Evolutionary conservation across 2,329 filamentous ascomycete species (phyloP).

Genomic region (Alternaria ethzedia): DNA sequence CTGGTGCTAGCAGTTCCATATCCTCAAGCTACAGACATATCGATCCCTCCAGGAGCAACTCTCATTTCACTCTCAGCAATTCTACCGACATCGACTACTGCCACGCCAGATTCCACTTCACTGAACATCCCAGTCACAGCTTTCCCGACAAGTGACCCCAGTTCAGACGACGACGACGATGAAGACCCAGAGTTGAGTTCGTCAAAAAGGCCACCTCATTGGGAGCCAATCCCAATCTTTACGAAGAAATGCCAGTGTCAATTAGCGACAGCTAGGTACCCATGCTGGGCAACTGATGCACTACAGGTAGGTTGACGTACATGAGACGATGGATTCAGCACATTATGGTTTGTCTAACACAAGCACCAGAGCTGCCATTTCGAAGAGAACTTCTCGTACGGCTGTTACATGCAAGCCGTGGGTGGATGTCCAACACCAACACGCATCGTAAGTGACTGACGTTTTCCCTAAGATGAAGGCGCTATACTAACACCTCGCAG

Average conservation of each 20-base stretch:
- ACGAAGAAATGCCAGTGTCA: slow-evolving; percentile 56
- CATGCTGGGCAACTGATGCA: slow-evolving; percentile 40
- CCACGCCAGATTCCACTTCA: slow-evolving; percentile 22
- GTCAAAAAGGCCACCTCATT: slow-evolving; percentile 59
- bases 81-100: slow-evolving; percentile 21
- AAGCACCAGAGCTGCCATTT: slow-evolving; percentile 33
- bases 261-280: slow-evolving; percentile 28
- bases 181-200: background rate
- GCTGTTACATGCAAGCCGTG: slow-evolving; percentile 37
- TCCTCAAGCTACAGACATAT: slow-evolving; percentile 10
- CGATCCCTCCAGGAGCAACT: slow-evolving; percentile 2
- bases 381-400: slow-evolving; percentile 38
- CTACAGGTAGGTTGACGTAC: slow-evolving; percentile 28
- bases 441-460: slow-evolving; percentile 24
- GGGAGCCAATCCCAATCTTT: slow-evolving; percentile 60
- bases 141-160: slow-evolving; percentile 5
- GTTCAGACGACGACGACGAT: slow-evolving; percentile 7
- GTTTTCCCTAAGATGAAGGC: background rate
- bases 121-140: slow-evolving; percentile 31
- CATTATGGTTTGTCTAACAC: slow-evolving; percentile 5
- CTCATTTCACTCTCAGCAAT: slow-evolving; percentile 6
- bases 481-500: slow-evolving; percentile 15
- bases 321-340: background rate
- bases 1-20: slow-evolving; percentile 16
- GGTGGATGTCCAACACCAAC: slow-evolving; percentile 38